phyloP scores from a whole-genome alignment of 2,329 filamentous ascomycete species.

The Fusarium haematococcum region DNA sequence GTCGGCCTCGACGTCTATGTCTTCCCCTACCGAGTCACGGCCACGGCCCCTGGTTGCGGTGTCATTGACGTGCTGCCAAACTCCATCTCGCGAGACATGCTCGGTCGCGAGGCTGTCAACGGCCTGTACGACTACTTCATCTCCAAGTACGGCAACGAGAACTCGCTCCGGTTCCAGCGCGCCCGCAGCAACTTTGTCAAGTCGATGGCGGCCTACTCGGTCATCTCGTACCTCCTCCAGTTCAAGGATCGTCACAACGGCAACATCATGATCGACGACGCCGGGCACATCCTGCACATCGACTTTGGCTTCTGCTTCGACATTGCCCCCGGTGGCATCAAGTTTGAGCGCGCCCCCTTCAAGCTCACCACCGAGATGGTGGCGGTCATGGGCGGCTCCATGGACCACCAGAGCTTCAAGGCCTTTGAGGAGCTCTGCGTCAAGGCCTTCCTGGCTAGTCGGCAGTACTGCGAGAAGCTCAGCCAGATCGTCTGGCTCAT shows the following conservation, averaged over 20 bases:
- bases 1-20: slow-evolving; percentile 97
- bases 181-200: slow-evolving; percentile 98
- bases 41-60: slow-evolving; percentile 95
- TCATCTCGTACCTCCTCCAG: slow-evolving; percentile 95
- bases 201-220: slow-evolving; percentile 97
- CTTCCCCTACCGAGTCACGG: slow-evolving; percentile 96
- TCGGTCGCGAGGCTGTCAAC: slow-evolving; percentile 97
- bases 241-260: slow-evolving; percentile 99
- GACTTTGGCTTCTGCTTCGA: slow-evolving; percentile 99
- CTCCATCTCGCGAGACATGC: slow-evolving; percentile 98
- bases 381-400: slow-evolving; percentile 95
- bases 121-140: slow-evolving; percentile 98
- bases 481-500: slow-evolving; percentile 91
- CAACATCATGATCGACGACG: slow-evolving; percentile 99
- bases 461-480: slow-evolving; percentile 89
- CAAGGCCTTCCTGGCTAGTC: slow-evolving; percentile 91
- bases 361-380: slow-evolving; percentile 98
- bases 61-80: slow-evolving; percentile 98
- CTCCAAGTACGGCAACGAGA: slow-evolving; percentile 96
- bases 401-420: slow-evolving; percentile 86
- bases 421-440: slow-evolving; percentile 98
- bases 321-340: slow-evolving; percentile 95
- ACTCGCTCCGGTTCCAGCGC: slow-evolving; percentile 93
- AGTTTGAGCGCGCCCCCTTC: slow-evolving; percentile 97
- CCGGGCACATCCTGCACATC: slow-evolving; percentile 96